Base-by-base conservation (phyloP, 768 basidiomycete genomes). In the Hortiboletus campestris region DNA sequence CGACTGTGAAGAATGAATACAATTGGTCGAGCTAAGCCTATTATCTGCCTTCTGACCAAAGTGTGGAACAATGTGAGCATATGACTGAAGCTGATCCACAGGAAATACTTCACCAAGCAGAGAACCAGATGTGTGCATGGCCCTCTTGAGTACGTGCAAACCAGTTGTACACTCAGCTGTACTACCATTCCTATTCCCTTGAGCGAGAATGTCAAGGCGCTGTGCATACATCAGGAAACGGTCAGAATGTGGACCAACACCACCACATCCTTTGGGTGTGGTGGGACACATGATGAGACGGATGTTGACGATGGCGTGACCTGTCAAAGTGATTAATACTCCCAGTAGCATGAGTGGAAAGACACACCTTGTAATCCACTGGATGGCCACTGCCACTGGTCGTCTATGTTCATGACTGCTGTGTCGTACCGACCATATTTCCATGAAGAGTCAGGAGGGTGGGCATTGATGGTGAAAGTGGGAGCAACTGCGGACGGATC, bases 131-230 rank as follows among this genome's bases (percentile, higher is more conserved):
- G 51, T 29, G 51, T 29, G 17, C 19, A 9, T 38, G 2, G 46
- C 53, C n/a, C 46, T 19, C 16, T 59, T 55, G 40, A 59, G 58
- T 8, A 56, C 41, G 10, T 48, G 54, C 20, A 59, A 44, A 28
- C 54, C 47, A 0, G 41, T 55, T 0, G 47, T 42, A 19, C 6
- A 4, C 38, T 53, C 45, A 17, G 36, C 38, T n/a, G 29, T 2
- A 34, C 13, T 19, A 25, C 25, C 25, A 25, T 25, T 25, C 25
- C 25, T 25, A 4, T 32, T 46, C 11, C 35, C 16, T 41, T 53
- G 52, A 32, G 45, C 11, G 4, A 35, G 12, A 17, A 44, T 35
- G 19, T 48, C 25, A 7, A 43, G 2, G 2, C 43, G 22, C 34
- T 36, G 38, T 6, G 42, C 42, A 44, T 51, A 51, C 9, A 51